Base-by-base conservation (phyloP, 108 stramenopile species). In the Conticribra guillardii region DNA sequence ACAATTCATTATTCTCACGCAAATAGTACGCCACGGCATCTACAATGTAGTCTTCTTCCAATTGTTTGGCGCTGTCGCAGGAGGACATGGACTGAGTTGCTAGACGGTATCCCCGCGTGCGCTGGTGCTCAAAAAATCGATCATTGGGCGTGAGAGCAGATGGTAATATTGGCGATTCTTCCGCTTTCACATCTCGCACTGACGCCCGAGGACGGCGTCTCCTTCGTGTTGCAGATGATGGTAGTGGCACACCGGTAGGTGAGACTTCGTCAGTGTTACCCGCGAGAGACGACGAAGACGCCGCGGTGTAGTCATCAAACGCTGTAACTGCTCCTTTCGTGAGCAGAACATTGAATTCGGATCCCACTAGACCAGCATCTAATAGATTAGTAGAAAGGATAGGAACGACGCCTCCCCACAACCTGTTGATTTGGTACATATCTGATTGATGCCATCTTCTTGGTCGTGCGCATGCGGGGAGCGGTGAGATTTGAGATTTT, bases 121-220 rank as follows among this genome's bases (percentile, higher is more conserved):
- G 16, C 48, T 71, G 71, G 28, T 62, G 54, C 53, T 71, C 71
- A 62, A 71, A 71, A 37, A 71, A 71, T 31, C 62, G 52, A 46
- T 71, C 50, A 53, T 71, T 71, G 2, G 41, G 44, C n/a, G 71
- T 62, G 44, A 49, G 29, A 4, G 11, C 11, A n/a, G n/a, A n/a
- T n/a, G n/a, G n/a, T n/a, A n/a, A n/a, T 31, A 23, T 15, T 46
- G 48, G 17, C 16, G 32, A 46, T 54, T 53, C 2, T 2, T 2
- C 18, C 27, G 48, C 24, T 28, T 21, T 47, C 16, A 8, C 22
- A 14, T 54, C 52, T 41, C 14, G 52, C 24, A 19, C 55, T 54
- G 23, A 29, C 9, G 34, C 4, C 9, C 24, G 71, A 11, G 7
- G 46, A 48, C 47, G 30, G 8, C 60, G 29, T 14, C 45, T 33